phyloP scores from a whole-genome alignment of 169 alveolate genomes.

The Cryptosporidium sp. region DNA sequence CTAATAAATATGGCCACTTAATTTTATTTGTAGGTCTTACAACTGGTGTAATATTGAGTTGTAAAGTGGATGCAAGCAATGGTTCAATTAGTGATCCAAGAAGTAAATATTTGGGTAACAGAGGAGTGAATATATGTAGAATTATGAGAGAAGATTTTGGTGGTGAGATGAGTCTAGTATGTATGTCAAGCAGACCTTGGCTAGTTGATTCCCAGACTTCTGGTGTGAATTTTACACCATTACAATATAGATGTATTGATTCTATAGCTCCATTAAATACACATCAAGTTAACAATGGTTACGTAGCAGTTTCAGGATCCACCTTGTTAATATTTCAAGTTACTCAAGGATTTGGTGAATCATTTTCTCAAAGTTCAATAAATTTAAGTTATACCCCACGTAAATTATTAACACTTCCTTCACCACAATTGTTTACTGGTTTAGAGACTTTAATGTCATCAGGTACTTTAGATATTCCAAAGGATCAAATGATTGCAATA shows the following conservation, averaged over 20 bases:
- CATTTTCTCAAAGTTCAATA: conserved; percentile 88
- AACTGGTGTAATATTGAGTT: conserved; percentile 95
- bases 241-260: conserved; percentile 90
- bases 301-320: conserved; percentile 91
- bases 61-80: conserved; percentile 91
- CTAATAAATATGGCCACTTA: conserved; percentile 77
- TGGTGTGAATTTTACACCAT: conserved; percentile 85
- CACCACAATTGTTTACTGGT: conserved; percentile 82
- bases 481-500: conserved; percentile 86
- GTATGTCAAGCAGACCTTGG: conserved; percentile 89
- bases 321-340: conserved; percentile 86
- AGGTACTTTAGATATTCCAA: conserved; percentile 73
- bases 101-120: conserved; percentile 94
- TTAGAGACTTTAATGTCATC: conserved; percentile 78
- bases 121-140: conserved; percentile 89
- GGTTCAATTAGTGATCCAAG: conserved; percentile 97
- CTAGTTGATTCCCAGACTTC: conserved; percentile 87
- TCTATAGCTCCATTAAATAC: conserved; percentile 88
- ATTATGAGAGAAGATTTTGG: conserved; percentile 75
- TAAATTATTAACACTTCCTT: conserved; percentile 88
- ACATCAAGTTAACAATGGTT: conserved; percentile 90
- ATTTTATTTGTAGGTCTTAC: conserved; percentile 95
- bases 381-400: conserved; percentile 94
- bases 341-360: conserved; percentile 88
- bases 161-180: conserved; percentile 84